These are phyloP conservation scores for Mucor saturninus DNA, from an alignment of 371 early-diverging fungal species.

Conservation along the genomic window DNA sequence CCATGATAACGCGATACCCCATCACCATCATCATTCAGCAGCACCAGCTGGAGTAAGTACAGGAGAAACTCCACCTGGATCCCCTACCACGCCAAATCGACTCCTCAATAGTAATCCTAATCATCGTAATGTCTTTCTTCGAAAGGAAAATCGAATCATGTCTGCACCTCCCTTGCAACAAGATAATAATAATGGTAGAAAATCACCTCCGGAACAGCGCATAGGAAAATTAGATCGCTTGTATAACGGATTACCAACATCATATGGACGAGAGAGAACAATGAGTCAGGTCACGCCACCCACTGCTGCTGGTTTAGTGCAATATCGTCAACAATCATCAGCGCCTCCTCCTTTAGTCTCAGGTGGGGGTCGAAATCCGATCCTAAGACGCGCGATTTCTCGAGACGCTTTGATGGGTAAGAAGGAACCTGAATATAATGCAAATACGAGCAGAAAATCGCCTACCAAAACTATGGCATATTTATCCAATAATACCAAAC, in stretches of 20 bases:
- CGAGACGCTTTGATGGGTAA: constrained; percentile 26
- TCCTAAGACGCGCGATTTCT: constrained; percentile 38
- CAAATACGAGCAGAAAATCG: constrained; percentile 6
- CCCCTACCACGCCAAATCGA: neutral
- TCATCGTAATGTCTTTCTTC: neutral
- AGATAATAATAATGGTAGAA: constrained; percentile 10
- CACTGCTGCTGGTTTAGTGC: neutral
- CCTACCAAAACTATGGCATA: constrained; percentile 5
- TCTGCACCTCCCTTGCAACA: neutral
- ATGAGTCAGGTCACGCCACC: constrained; percentile 8
- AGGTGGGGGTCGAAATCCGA: constrained; percentile 15
- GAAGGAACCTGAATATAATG: constrained; percentile 13
- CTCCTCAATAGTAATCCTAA: neutral
- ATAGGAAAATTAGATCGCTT: constrained; percentile 38
- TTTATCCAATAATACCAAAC: neutral
- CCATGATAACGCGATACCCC: neutral
- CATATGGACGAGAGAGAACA: constrained; percentile 10
- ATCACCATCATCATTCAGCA: neutral
- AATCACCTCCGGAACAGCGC: constrained; percentile 23
- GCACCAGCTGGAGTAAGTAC: too few species aligned
- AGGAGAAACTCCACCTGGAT: constrained; percentile 1
- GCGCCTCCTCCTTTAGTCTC: constrained; percentile 1
- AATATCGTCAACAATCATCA: constrained; percentile 10
- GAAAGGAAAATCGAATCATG: constrained; percentile 3
- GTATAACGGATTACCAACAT: constrained; percentile 44